Base-by-base conservation (phyloP, 371 early-diverging fungal species). In the Mucor velutinosus region DNA sequence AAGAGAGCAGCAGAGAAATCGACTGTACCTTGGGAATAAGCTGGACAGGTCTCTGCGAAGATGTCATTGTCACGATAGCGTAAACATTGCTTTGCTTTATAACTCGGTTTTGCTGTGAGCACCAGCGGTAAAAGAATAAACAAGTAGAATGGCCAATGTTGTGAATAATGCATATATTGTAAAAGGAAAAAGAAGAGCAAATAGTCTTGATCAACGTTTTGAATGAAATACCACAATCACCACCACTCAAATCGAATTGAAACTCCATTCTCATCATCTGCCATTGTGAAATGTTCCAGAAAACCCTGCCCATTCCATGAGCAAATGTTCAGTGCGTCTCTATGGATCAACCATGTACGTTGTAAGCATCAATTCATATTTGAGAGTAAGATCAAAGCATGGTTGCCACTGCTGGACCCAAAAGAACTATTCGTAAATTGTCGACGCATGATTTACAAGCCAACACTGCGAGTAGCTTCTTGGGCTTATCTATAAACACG, bases 31-130 rank as follows among this genome's bases (percentile, higher is more conserved):
- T 66, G 74, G 15, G 65, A 53, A 55, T 67, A 65, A 5, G 72
- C 71, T 29, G 73, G 73, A 58, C 73, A 76, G 35, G 73, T 70
- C 8, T 76, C 64, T 39, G 45, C 39, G 37, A 72, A 56, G 2
- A 67, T 59, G 35, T 76, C 70, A 64, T 66, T 70, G 29, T 64
- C 65, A 53, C 62, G 68, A 30, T 67, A 67, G 45, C 65, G 65
- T 58, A 65, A 63, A 47, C 76, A 72, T 60, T 66, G 70, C 25
- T 64, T 67, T 30, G 69, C 58, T 56, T 65, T 65, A 15, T 60
- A 33, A 17, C 21, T 51, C 51, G 62, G 8, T 30, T 62, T 62
- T 62, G 33, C 51, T 47, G 51, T 19, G 10, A 51, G 21, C 12
- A 62, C 59, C 32, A 59, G 32, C 1, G 37, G 35, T 37, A 59